Base-by-base conservation (phyloP, 805 yeast species). In the Wickerhamomyces hampshirensis region DNA sequence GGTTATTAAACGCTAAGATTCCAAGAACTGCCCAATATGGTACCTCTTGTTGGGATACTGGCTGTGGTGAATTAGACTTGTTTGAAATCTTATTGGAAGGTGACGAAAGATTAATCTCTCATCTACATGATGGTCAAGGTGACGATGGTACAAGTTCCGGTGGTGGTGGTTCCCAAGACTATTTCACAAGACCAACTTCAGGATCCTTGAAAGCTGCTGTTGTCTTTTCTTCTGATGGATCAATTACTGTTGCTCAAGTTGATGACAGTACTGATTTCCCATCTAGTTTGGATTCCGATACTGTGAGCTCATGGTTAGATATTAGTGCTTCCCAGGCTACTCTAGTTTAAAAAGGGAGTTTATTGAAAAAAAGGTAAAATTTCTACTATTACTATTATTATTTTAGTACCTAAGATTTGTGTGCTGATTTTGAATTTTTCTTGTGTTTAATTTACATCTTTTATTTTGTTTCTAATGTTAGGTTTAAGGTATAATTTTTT, bases 1-100 rank as follows among this genome's bases (percentile, higher is more conserved):
- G 98, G 98, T 69, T 89, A 63, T 77, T 89, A 61, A 89, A 89
- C 63, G 96, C 96, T 44, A 84, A 85, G 71, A 81, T 89, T 58
- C 96, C 98, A 66, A 86, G 98, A 74, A 89, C 97, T 50, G 66
- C 80, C 56, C 98, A 93, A 69, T 93, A 93, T 66, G 97, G 97
- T 62, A 68, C 69, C 42, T 87, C 97, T 26, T 93, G 98, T 75
- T 93, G 98, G 98, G 54, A 75, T 36, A 73, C 95, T 37, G 98
- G 98, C 44, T 93, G 98, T 69, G 98, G 98, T 69, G 98, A 93
- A 72, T 71, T 93, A 55, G 98, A 93, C 66, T 71, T 88, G 55
- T 93, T 91, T 56, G 98, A 93, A 75, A 73, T 91, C 50, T 74
- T 93, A 51, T 67, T 78, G 44, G 49, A 83, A 24, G 96, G 96